phyloP scores from a whole-genome alignment of 768 basidiomycete genomes.

The Coprinopsis strossmayeri region DNA sequence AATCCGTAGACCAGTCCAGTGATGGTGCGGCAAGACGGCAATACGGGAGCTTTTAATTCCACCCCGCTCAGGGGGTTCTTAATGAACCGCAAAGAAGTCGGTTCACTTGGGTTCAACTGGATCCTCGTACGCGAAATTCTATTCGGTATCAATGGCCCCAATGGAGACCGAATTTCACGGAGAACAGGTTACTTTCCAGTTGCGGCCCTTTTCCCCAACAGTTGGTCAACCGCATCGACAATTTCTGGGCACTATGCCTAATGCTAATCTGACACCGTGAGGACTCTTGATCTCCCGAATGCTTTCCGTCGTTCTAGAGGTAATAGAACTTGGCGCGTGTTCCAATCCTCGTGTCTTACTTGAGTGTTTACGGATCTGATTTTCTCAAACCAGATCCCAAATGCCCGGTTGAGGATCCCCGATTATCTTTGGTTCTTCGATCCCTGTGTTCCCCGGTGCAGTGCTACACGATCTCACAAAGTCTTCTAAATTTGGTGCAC shows the following conservation, averaged over 20 bases:
- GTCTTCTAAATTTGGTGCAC: neutral
- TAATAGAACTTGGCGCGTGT: too few species aligned
- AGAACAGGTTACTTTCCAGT: neutral
- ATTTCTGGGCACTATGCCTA: neutral
- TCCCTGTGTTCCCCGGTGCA: too few species aligned
- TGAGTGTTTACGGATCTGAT: constrained; percentile 1
- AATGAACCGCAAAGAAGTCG: neutral
- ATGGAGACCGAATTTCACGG: neutral
- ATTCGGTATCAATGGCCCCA: too few species aligned
- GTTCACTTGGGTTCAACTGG: neutral
- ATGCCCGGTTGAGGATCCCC: neutral
- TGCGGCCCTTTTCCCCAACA: neutral
- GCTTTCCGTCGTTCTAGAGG: constrained; percentile 2
- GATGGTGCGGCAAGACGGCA: too few species aligned
- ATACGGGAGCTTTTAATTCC: too few species aligned
- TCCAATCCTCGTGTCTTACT: constrained; percentile 1
- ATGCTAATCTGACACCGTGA: constrained; percentile 6
- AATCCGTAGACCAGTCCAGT: too few species aligned
- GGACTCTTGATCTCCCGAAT: neutral
- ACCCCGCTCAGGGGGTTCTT: too few species aligned
- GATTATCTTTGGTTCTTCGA: constrained; percentile 1
- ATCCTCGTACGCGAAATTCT: neutral
- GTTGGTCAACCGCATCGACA: neutral
- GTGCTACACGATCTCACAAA: constrained; percentile 1
- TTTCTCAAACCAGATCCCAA: constrained; percentile 4